Percentiles rank a stretch among this genome's conserved stretches.
phyloP scores from a whole-genome alignment of 495 filamentous ascomycete genomes.

The Bacidia gigantensis region DNA sequence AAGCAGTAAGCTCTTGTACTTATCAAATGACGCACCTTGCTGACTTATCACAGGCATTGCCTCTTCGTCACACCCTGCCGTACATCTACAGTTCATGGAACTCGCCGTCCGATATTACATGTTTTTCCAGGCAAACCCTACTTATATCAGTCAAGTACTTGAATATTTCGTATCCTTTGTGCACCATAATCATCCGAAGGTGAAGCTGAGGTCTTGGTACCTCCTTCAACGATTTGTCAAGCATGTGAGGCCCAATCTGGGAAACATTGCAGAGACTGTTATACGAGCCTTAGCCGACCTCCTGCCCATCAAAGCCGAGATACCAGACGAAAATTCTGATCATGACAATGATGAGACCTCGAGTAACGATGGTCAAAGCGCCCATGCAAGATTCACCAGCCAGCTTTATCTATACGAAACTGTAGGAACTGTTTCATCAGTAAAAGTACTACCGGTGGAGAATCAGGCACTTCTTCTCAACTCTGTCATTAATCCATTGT shows the following conservation, averaged over 20 bases:
- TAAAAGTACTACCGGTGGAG: conserved; percentile 54
- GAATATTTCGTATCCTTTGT: conserved; percentile 83
- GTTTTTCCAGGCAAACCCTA: conserved; percentile 78
- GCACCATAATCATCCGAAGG: conserved; percentile 70
- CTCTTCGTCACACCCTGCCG: conserved; percentile 74
- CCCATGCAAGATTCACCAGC: conserved; percentile 75
- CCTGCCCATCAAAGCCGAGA: conserved; percentile 77
- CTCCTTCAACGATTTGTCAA: conserved; percentile 90
- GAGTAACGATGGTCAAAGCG: conserved; percentile 73
- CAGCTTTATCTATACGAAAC: conserved; percentile 93
- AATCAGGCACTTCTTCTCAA: conserved; percentile 75
- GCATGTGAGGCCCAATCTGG: conserved; percentile 66
- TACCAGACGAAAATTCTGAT: conserved; percentile 54
- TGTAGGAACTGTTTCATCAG: conserved; percentile 78
- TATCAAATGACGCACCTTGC: conserved; percentile 8
- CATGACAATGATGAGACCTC: conserved; percentile 84
- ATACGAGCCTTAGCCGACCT: conserved; percentile 83
- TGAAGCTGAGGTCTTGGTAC: conserved; percentile 89
- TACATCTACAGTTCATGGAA: conserved; percentile 95
- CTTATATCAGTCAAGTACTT: conserved; percentile 69
- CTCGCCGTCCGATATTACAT: conserved; percentile 83
- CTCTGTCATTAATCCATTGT: conserved; percentile 75
- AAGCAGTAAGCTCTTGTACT: conserved; percentile 45
- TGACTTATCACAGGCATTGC: conserved; percentile 49
- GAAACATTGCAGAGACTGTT: conserved; percentile 76